Base-by-base conservation (phyloP, 805 yeast genomes). In the Cyberlindnera mississippiensis region DNA sequence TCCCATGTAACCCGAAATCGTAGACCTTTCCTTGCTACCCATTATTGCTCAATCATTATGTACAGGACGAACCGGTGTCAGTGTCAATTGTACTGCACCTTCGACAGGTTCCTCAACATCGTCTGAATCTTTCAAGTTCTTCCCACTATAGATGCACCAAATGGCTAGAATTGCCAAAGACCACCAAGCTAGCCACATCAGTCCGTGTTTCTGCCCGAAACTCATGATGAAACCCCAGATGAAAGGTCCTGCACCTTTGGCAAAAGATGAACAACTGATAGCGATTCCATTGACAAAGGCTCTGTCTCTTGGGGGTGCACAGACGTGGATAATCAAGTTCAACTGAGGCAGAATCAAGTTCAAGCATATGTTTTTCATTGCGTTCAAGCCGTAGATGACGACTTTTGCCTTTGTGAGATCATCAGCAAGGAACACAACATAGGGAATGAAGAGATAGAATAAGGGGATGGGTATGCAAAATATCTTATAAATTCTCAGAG, bases 261-360 rank as follows among this genome's bases (percentile, higher is more conserved):
- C 49, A 16, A 38, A 27, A 5, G 47, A 37, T 2, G 35, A 20
- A 24, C 30, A 18, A 8, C 42, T 38, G 30, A 45, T 41, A 6
- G 46, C 15, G 4, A 42, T 29, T 3, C 46, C 49, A 19, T 45
- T 45, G 34, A 45, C 45, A n/a, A 45, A 38, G 1, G 49, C 49
- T 6, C 49, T 28, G 11, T 42, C 37, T 15, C 26, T 32, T 2
- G 43, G 41, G 16, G 49, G 44, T 4, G 49, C 41, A 36, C 41
- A 38, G 1, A 29, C 16, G 32, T 45, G 49, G 14, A 45, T 37
- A 28, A 45, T 38, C 33, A 36, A 28, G 22, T 38, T 37, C 15
- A 45, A 20, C 36, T 45, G 45, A 17, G 49, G 49, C 16, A 33
- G 32, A 15, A 37, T 4, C 9, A 41, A 16, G 39, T 42, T 35